Conservation (phyloP, 148 eudicot species). For the Agrostemma githago region DNA sequence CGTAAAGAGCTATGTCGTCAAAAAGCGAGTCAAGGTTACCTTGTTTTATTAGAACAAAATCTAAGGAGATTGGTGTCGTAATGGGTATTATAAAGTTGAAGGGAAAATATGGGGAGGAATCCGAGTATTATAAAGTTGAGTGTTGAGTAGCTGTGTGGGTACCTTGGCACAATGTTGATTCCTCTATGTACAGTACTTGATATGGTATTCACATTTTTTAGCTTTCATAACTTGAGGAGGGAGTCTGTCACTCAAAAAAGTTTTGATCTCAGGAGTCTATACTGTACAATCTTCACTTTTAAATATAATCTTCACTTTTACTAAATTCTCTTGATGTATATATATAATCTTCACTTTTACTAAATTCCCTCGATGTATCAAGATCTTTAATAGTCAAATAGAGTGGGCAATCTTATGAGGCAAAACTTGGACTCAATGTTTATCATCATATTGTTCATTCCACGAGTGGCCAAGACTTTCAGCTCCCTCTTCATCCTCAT, state of each 20-base stretch:
- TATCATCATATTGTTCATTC: background rate
- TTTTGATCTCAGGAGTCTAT: background rate
- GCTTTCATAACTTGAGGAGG: background rate
- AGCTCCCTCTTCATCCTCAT: slow-evolving; percentile 1
- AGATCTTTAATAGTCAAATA: too few relatives aligned
- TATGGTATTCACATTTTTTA: background rate
- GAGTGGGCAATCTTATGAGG: too few relatives aligned
- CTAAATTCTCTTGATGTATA: background rate
- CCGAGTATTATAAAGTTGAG: background rate
- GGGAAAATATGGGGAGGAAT: background rate
- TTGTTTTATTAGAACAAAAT: background rate
- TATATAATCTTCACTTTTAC: too few relatives aligned
- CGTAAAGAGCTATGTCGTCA: background rate
- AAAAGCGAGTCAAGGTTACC: background rate
- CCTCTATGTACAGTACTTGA: background rate
- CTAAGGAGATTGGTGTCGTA: background rate
- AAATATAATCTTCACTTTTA: too few relatives aligned
- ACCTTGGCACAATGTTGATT: background rate
- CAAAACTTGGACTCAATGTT: too few relatives aligned
- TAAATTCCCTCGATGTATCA: background rate
- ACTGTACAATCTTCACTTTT: background rate
- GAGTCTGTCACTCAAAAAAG: background rate
- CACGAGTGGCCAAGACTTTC: slow-evolving; percentile 7
- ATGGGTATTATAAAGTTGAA: background rate
- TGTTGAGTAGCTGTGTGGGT: background rate